Base-by-base conservation (phyloP, 306 rosid genomes). In the Hippophae tibetana region DNA sequence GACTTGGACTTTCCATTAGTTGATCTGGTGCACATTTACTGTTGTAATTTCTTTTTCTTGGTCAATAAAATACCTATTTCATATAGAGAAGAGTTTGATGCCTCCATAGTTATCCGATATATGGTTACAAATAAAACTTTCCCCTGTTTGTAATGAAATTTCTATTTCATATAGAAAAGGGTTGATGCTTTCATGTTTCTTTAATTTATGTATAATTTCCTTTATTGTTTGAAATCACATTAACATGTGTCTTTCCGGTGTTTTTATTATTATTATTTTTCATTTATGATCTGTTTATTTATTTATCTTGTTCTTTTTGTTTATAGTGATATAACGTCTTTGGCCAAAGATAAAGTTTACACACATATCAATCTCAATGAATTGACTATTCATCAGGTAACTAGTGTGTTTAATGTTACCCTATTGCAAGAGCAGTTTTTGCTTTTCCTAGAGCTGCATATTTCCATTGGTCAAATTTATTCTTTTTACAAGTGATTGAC, bases 261-360 rank as follows among this genome's bases (percentile, higher is more conserved):
- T 46, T 43, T 69, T 27, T 12, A 13, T 12, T 9, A 40, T 52
- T 7, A 7, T 61, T 47, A 31, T 27, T 47, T 50, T 11, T 13
- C 54, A 9, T 52, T 6, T 11, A 2, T 56, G 43, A 56, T 14
- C 52, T 67, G 43, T 13, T 49, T 2, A 31, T 31, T 31, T 31
- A 2, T 31, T 31, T 31, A 31, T 31, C 38, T 2, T 31, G 38
- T 31, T 31, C 38, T 31, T 31, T 44, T 51, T 63, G 40, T 57
- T 65, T 68, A 53, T 79, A 93, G 99, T 76, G 99, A 93, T 75
- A 93, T 93, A 73, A 93, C 97, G 56, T 94, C 99, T 61, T 83
- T 93, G 86, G 99, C 99, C 51, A 93, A 80, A 80, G 99, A 88
- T 83, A 88, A 87, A 71, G 88, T 86, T 54, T 93, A 93, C 69